These are phyloP conservation scores for Pythium inflatum DNA, from an alignment of 352 stramenopile species.

Conservation along the genomic window DNA sequence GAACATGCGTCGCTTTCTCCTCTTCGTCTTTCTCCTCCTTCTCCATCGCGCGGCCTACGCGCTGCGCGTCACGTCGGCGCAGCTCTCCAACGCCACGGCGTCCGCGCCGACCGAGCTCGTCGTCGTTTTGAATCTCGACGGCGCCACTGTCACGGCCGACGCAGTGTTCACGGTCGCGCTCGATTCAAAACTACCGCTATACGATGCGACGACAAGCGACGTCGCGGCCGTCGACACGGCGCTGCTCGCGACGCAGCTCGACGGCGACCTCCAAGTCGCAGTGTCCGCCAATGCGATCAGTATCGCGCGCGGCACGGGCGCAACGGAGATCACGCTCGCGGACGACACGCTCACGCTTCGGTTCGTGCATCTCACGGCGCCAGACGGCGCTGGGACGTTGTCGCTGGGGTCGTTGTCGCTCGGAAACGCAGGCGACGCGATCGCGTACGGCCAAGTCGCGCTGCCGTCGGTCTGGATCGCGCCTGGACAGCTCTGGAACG, in stretches of 20 bases:
- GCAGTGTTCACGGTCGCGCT: constrained; percentile 23
- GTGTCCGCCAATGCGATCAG: constrained; percentile 15
- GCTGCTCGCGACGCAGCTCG: constrained; percentile 22
- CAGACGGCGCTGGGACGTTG: constrained; percentile 28
- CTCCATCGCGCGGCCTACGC: background rate
- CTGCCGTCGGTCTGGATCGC: constrained; percentile 40
- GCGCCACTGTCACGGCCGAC: constrained; percentile 16
- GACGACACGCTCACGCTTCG: constrained; percentile 9
- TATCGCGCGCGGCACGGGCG: constrained; percentile 37
- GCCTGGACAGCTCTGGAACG: constrained; percentile 40
- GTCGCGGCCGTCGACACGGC: constrained; percentile 20
- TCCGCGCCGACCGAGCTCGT: constrained; percentile 13
- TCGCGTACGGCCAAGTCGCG: constrained; percentile 2
- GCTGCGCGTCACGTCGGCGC: constrained; percentile 19
- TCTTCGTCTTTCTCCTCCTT: background rate
- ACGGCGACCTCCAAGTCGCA: constrained; percentile 18
- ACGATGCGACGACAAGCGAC: background rate
- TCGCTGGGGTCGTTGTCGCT: constrained; percentile 38
- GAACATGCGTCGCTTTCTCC: background rate
- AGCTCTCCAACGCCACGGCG: constrained; percentile 29
- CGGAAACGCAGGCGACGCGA: constrained; percentile 17
- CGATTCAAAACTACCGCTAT: background rate
- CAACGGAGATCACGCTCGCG: background rate
- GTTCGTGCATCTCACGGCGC: constrained; percentile 18
- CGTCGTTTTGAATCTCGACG: constrained; percentile 17